Conservation (phyloP, 2,329 filamentous ascomycete species). For the Cladosporium velox region DNA sequence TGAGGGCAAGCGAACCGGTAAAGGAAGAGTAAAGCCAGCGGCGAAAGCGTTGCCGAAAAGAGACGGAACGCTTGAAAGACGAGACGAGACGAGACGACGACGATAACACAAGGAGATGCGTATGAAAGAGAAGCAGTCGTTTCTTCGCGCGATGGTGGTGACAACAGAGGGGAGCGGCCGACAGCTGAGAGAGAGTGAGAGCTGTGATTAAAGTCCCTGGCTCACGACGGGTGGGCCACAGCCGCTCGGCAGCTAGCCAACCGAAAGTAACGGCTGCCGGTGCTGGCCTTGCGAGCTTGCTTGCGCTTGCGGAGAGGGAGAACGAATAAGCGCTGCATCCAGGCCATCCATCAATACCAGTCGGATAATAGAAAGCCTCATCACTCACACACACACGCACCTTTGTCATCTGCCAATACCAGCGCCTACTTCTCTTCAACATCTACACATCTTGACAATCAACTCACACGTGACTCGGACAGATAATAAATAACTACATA, state of each 20-base stretch:
- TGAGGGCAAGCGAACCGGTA: slow-evolving; percentile 17
- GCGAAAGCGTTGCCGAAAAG: neutral
- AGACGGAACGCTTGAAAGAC: slow-evolving; percentile 12
- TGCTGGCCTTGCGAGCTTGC: neutral
- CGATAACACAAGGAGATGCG: slow-evolving; percentile 20
- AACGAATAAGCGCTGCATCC: neutral
- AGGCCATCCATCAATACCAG: neutral
- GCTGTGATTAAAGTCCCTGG: slow-evolving; percentile 13
- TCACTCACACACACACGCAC: neutral
- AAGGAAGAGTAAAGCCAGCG: slow-evolving; percentile 2
- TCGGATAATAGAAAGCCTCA: neutral
- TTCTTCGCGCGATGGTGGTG: neutral
- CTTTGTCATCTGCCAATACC: neutral
- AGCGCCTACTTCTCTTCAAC: neutral
- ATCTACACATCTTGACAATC: neutral
- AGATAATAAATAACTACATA: neutral
- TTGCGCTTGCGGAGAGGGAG: neutral
- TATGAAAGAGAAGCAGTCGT: slow-evolving; percentile 16
- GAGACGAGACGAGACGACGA: neutral
- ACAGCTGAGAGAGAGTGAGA: neutral
- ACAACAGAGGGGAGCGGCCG: neutral
- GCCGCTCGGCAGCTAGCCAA: slow-evolving; percentile 3
- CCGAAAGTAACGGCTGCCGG: neutral
- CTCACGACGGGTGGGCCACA: neutral
- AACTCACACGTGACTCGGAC: neutral